These are phyloP conservation scores for Lichtheimia hyalospora DNA, from an alignment of 371 early-diverging fungal genomes.

Conservation along the genomic window DNA sequence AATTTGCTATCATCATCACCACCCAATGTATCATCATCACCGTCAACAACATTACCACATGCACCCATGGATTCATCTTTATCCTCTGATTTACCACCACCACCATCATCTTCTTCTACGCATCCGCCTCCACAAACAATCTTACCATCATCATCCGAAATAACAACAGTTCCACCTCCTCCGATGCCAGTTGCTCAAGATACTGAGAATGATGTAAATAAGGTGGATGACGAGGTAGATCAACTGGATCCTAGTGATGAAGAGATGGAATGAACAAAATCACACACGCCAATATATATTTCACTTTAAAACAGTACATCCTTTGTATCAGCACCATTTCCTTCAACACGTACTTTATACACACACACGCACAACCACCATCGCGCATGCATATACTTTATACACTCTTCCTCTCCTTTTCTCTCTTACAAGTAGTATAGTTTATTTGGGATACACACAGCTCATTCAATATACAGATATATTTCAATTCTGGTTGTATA, in stretches of 20 bases:
- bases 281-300: too few species aligned
- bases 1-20: not conserved
- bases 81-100: not conserved
- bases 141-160: not conserved
- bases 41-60: not conserved
- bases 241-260: conserved; percentile 21
- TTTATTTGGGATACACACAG: too few species aligned
- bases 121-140: conserved; percentile 8
- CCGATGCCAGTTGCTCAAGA: not conserved
- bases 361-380: too few species aligned
- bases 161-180: not conserved
- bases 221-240: conserved; percentile 23
- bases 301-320: too few species aligned
- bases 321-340: too few species aligned
- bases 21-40: not conserved
- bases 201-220: conserved; percentile 2
- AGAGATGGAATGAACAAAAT: not conserved
- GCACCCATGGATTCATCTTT: not conserved
- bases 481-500: not conserved
- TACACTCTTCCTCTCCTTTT: too few species aligned
- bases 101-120: conserved; percentile 3
- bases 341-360: too few species aligned
- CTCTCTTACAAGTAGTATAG: too few species aligned
- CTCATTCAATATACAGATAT: too few species aligned
- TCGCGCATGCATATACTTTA: too few species aligned